These are phyloP conservation scores for Carex scoparia DNA, from an alignment of 176 grass and related monocot species.

Conservation along the genomic window DNA sequence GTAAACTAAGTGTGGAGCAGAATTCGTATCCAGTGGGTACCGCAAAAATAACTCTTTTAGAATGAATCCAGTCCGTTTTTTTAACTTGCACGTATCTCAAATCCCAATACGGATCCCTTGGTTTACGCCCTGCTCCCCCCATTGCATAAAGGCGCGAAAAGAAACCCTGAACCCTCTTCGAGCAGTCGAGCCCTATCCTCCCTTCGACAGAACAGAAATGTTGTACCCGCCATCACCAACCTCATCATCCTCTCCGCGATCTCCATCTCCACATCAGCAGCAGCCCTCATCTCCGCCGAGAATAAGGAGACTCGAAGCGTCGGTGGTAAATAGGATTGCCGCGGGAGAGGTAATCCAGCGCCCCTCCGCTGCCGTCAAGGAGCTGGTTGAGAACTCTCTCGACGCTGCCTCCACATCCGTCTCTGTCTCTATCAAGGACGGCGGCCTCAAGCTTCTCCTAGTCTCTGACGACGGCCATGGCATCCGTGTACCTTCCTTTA, in stretches of 20 bases:
- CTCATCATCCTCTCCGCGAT: not conserved
- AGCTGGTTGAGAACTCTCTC: constrained; percentile 89
- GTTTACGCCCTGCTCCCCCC: too few relatives aligned
- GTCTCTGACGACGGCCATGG: constrained; percentile 88
- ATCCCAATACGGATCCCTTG: too few relatives aligned
- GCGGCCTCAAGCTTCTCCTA: constrained; percentile 85
- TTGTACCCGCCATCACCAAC: not conserved
- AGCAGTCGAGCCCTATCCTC: not conserved
- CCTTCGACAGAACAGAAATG: not conserved
- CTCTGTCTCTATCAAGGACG: constrained; percentile 74
- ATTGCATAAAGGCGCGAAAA: too few relatives aligned
- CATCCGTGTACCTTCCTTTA: constrained; percentile 46
- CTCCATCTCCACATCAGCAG: not conserved
- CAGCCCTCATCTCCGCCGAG: constrained; percentile 32
- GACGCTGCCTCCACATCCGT: constrained; percentile 64
- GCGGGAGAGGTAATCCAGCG: constrained; percentile 89
- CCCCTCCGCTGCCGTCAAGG: constrained; percentile 72
- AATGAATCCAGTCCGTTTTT: too few relatives aligned
- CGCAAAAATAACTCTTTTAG: too few relatives aligned
- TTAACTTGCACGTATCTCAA: too few relatives aligned
- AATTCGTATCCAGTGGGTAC: too few relatives aligned
- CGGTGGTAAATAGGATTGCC: constrained; percentile 91
- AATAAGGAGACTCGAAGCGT: constrained; percentile 65
- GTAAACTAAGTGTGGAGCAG: too few relatives aligned
- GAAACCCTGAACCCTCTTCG: not conserved